These are phyloP conservation scores for Cladophialophora carrionii DNA, from an alignment of 2,329 filamentous ascomycete genomes.

Conservation along the genomic window DNA sequence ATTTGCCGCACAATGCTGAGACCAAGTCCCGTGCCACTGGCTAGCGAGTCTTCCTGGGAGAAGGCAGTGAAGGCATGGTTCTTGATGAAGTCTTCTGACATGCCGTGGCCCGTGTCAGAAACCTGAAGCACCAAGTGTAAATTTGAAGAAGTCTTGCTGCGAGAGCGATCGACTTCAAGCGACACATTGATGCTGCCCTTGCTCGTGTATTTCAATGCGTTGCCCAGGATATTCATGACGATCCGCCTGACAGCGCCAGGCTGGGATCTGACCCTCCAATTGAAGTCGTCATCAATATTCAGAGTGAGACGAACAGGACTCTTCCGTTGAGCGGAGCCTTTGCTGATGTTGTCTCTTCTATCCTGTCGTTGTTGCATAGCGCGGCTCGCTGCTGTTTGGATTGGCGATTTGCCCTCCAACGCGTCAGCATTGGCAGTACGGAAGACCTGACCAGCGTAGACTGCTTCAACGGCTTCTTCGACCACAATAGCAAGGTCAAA, in stretches of 20 bases:
- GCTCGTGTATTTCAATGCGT: conserved; percentile 65
- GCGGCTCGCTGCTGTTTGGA: conserved; percentile 24
- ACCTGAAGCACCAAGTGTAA: conserved; percentile 52
- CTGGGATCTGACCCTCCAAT: conserved; percentile 61
- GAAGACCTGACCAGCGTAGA: conserved; percentile 54
- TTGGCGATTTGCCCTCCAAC: conserved; percentile 23
- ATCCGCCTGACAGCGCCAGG: conserved; percentile 59
- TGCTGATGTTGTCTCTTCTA: conserved; percentile 18
- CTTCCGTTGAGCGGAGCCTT: conserved; percentile 13
- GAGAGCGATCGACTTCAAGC: conserved; percentile 43
- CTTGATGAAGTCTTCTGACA: conserved; percentile 64
- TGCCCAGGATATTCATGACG: conserved; percentile 66
- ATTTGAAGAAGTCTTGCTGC: conserved; percentile 42
- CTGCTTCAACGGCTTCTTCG: conserved; percentile 55
- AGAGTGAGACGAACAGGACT: conserved; percentile 47
- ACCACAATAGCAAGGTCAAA: conserved; percentile 42
- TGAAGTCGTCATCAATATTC: conserved; percentile 54
- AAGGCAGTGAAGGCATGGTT: conserved; percentile 62
- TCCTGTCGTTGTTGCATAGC: conserved; percentile 21
- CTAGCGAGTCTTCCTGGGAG: conserved; percentile 63
- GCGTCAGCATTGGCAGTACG: conserved; percentile 28
- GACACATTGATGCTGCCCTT: conserved; percentile 56
- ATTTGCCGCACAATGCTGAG: conserved; percentile 67
- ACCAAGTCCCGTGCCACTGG: conserved; percentile 58
- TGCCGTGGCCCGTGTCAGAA: conserved; percentile 68